These are phyloP conservation scores for Iodosphaeria phyllophila DNA, from an alignment of 2,329 filamentous ascomycete genomes.

Conservation along the genomic window DNA sequence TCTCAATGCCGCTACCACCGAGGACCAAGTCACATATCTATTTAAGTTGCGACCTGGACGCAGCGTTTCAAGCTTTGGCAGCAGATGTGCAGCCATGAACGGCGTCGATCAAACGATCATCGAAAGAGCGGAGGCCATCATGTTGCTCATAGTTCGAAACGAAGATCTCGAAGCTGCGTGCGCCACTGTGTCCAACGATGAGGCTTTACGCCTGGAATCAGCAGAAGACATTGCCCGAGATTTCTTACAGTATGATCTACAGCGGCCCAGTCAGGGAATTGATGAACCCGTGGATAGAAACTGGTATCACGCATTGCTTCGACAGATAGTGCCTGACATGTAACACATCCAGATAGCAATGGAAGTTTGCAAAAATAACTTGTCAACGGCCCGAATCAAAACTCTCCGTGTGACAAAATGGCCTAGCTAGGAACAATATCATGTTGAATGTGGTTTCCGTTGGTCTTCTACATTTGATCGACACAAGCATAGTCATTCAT, in stretches of 20 bases:
- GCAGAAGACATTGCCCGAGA: slow-evolving; percentile 42
- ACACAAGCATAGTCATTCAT: no score
- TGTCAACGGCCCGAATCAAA: background rate
- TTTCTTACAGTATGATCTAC: slow-evolving; percentile 32
- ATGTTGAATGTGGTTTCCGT: no score
- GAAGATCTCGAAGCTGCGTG: slow-evolving; percentile 63
- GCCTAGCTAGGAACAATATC: background rate
- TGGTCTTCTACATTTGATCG: no score
- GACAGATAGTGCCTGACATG: slow-evolving; percentile 6
- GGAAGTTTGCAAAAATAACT: no score
- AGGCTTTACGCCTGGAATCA: slow-evolving; percentile 45
- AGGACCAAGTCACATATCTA: slow-evolving; percentile 53
- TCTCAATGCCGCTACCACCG: slow-evolving; percentile 23
- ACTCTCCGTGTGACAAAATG: background rate
- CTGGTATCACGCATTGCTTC: slow-evolving; percentile 10
- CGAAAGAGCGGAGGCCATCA: slow-evolving; percentile 56
- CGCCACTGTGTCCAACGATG: slow-evolving; percentile 42
- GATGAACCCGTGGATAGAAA: slow-evolving; percentile 2
- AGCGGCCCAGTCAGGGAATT: slow-evolving; percentile 3
- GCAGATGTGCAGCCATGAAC: slow-evolving; percentile 70
- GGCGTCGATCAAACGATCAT: slow-evolving; percentile 59
- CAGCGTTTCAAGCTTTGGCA: slow-evolving; percentile 69
- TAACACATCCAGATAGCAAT: background rate
- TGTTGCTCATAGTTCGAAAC: slow-evolving; percentile 46
- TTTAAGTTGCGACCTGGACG: slow-evolving; percentile 52